Evolutionary conservation across 2,329 filamentous ascomycete species (phyloP), one percentile per base, ranked within the genome.

Genomic region (Cordyceps javanica): DNA sequence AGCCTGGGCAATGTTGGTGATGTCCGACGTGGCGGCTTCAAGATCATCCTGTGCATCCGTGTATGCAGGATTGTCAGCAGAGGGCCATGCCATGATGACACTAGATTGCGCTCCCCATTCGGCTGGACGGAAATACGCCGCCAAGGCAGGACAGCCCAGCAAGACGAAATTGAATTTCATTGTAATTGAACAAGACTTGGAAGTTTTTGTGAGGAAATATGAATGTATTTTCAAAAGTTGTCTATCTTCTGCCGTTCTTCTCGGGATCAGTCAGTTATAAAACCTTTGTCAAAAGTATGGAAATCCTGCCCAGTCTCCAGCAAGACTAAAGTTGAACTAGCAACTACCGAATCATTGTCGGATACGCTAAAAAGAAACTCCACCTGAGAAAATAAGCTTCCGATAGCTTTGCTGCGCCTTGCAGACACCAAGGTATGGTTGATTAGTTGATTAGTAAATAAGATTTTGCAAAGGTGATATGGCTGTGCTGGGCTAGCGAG

Each of bases 1-100:
- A 3, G 66, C 65, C 5, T 62, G 56, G 3, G 67, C 63, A 9
- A 69, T 62, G 10, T 58, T 50, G n/a, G n/a, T n/a, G n/a, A n/a
- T n/a, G n/a, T n/a, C n/a, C n/a, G n/a, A n/a, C n/a, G n/a, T n/a
- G 14, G 61, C 59, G 5, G 2, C 45, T 11, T 45, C 16, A 8
- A 57, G 46, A 34, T 51, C 55, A 23, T 28, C 42, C 23, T 28
- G 25, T 23, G 32, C 26, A 28, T 50, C 21, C 26, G 34, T 5
- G 39, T 57, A 57, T 3, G 55, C 55, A 6, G 44, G 28, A 9
- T 51, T 57, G 23, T 51, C 45, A 2, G 26, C 38, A 16, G 55
- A 51, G 2, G 55, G 55, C 55, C 55, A 57, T 3, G 55, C 55
- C 55, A 57, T 57, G 45, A 57, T 45, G 26, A 57, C 48, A 19